Percentiles rank a stretch among this genome's conserved stretches.
These are phyloP conservation scores for Berberis thunbergii DNA, from an alignment of 164 flowering plant genomes.

Conservation along the genomic window DNA sequence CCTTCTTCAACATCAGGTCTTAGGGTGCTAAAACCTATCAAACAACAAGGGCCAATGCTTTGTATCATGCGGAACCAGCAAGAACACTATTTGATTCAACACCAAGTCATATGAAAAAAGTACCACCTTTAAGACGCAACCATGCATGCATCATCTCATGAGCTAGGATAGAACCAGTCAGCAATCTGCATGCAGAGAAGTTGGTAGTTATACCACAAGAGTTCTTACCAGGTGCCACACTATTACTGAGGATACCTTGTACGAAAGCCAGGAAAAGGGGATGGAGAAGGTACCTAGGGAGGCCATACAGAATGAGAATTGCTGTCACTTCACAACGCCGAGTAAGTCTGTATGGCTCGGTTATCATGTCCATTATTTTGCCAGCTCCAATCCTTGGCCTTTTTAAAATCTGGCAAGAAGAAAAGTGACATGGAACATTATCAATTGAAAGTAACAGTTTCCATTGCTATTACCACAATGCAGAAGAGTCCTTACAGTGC, in stretches of 20 bases:
- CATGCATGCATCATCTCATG: constrained; percentile 99
- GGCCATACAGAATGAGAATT: constrained; percentile 88
- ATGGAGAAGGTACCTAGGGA: constrained; percentile 67
- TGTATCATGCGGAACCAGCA: neutral
- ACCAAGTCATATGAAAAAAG: neutral
- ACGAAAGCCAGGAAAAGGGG: neutral
- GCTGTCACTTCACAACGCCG: constrained; percentile 98
- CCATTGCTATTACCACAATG: neutral
- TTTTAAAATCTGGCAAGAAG: constrained; percentile 38
- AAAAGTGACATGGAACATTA: constrained; percentile 1
- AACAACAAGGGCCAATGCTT: neutral
- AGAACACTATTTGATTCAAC: neutral
- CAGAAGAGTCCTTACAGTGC: constrained; percentile 46
- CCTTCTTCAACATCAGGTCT: constrained; percentile 92
- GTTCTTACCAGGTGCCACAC: neutral
- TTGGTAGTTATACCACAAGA: neutral
- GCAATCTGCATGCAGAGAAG: constrained; percentile 43
- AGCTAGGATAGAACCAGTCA: constrained; percentile 93
- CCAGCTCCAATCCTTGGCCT: constrained; percentile 78
- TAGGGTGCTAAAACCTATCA: constrained; percentile 61
- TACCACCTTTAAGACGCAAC: constrained; percentile 79
- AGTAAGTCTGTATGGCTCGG: constrained; percentile 67
- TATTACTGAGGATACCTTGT: neutral
- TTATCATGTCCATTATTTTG: constrained; percentile 60
- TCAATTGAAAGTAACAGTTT: constrained; percentile 2